These are phyloP conservation scores for Daldinia decipiens DNA, from an alignment of 495 filamentous ascomycete genomes.

Conservation along the genomic window DNA sequence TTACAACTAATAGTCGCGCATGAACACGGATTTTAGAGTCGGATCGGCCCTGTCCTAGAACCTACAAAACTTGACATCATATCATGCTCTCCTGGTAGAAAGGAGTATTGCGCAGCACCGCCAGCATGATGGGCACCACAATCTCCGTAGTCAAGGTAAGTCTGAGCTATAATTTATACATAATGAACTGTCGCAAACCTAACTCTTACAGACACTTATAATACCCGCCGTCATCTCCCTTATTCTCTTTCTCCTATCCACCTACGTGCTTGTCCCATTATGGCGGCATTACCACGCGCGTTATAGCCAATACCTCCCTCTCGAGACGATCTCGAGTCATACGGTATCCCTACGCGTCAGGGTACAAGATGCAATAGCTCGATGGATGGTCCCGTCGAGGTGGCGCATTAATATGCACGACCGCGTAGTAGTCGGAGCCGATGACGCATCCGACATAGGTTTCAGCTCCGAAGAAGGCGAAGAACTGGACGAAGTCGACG, in stretches of 20 bases:
- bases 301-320: conserved; percentile 76
- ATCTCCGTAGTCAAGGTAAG: conserved; percentile 59
- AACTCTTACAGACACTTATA: conserved; percentile 70
- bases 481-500: conserved; percentile 71
- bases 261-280: conserved; percentile 76
- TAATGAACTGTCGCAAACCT: background rate
- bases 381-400: conserved; percentile 64
- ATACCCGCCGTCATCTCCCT: conserved; percentile 82
- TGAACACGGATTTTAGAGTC: background rate
- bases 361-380: conserved; percentile 64
- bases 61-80: background rate
- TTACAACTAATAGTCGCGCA: background rate
- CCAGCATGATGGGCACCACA: conserved; percentile 50
- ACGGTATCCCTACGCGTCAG: conserved; percentile 72
- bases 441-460: conserved; percentile 56
- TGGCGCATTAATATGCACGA: conserved; percentile 59
- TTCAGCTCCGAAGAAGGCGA: conserved; percentile 66
- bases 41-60: background rate
- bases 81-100: conserved; percentile 31
- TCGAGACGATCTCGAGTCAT: conserved; percentile 69
- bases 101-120: conserved; percentile 34
- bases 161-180: background rate
- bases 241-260: conserved; percentile 74
- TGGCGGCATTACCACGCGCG: conserved; percentile 79
- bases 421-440: conserved; percentile 52